Base-by-base conservation (phyloP, 495 filamentous ascomycete genomes). In the Penicillium desertorum region DNA sequence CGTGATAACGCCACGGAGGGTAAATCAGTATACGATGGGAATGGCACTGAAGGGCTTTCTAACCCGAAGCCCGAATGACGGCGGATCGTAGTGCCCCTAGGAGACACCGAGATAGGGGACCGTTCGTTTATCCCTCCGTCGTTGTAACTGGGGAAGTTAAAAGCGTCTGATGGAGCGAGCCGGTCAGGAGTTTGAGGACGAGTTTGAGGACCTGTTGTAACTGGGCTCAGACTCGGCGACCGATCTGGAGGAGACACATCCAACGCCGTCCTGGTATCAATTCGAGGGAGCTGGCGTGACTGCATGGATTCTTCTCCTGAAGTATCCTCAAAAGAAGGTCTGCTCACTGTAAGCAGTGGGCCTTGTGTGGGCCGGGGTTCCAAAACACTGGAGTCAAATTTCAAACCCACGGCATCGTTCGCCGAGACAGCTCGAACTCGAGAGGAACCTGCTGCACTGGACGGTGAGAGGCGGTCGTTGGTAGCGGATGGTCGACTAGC, bases 341-440 rank as follows among this genome's bases (percentile, higher is more conserved):
- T 64, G 43, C 66, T 72, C 25, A 75, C 55, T 37, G 73, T 73
- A 6, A 76, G 59, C 46, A 54, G 59, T 14, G 58, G 63, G 56
- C 50, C 54, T 58, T 63, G 34, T 30, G 63, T 54, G 46, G 43
- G 45, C 54, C 57, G 41, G 65, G 30, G 59, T 17, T 54, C 60
- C 48, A 67, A 62, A 5, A 73, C 29, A 23, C 58, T 72, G 39
- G 73, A 64, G 37, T 82, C 78, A 1, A 81, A 49, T 52, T 64
- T 73, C 39, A 82, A 53, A 10, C 75, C 69, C 22, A 68, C 57
- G 23, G 74, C 83, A 73, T 86, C 85, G 62, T 87, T 89, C 30
- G 86, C 79, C 34, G 88, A 90, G 22, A 88, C 86, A 36, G 88
- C 86, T 51, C 88, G 76, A 51, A 66, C 61, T 29, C 81, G 75